These are phyloP conservation scores for Rhizopogon rudus DNA, from an alignment of 768 basidiomycete genomes.

Conservation along the genomic window DNA sequence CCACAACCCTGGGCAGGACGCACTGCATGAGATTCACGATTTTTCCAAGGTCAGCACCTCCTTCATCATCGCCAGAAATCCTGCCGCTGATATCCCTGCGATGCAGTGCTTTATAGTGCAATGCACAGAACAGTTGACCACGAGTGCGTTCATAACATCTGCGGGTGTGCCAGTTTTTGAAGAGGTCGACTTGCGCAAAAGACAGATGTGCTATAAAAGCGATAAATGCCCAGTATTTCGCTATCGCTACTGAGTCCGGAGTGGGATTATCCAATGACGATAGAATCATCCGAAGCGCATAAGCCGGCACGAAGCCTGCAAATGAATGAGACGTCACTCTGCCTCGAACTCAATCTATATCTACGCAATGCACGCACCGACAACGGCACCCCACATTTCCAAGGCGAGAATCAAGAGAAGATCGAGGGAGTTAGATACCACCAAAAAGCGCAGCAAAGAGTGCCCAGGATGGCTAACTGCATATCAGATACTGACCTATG, in stretches of 20 bases:
- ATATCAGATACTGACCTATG: neutral
- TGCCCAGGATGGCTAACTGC: slow-evolving; percentile 43
- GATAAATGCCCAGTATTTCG: slow-evolving; percentile 55
- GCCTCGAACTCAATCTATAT: neutral
- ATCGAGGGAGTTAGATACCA: slow-evolving; percentile 66
- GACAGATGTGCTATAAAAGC: slow-evolving; percentile 61
- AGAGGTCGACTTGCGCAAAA: slow-evolving; percentile 62
- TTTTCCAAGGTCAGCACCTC: slow-evolving; percentile 56
- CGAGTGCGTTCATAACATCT: slow-evolving; percentile 69
- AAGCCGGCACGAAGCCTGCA: slow-evolving; percentile 61
- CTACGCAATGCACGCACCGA: slow-evolving; percentile 34
- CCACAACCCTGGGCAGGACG: slow-evolving; percentile 14
- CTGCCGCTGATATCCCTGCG: slow-evolving; percentile 53
- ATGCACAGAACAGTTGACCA: slow-evolving; percentile 63
- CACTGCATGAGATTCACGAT: slow-evolving; percentile 76
- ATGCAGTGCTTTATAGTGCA: slow-evolving; percentile 66
- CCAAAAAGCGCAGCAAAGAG: slow-evolving; percentile 56
- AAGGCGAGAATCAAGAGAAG: slow-evolving; percentile 54
- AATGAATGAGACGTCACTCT: neutral
- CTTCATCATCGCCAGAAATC: slow-evolving; percentile 28
- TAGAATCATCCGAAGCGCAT: slow-evolving; percentile 59
- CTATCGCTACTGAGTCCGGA: slow-evolving; percentile 34
- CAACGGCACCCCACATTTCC: slow-evolving; percentile 55
- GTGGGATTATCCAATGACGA: slow-evolving; percentile 40
- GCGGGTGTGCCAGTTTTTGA: slow-evolving; percentile 62